phyloP scores from a whole-genome alignment of 768 basidiomycete species.

The Dentipellis sp. region DNA sequence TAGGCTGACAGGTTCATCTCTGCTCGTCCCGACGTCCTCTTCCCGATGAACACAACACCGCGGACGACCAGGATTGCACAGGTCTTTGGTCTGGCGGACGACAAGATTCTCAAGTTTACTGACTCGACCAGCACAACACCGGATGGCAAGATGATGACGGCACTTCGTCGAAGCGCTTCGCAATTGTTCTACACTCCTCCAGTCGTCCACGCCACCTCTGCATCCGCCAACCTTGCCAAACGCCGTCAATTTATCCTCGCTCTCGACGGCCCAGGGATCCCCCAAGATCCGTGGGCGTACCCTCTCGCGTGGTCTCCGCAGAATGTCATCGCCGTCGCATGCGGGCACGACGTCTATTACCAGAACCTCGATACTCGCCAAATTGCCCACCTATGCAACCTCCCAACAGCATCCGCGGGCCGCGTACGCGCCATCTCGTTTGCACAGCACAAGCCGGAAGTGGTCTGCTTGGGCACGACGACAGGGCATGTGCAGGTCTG shows the following conservation, averaged over 20 bases:
- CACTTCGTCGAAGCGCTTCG: constrained; percentile 44
- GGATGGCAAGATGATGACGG: constrained; percentile 33
- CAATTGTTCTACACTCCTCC: constrained; percentile 34
- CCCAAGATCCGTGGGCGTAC: constrained; percentile 41
- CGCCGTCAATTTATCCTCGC: constrained; percentile 47
- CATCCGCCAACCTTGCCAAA: constrained; percentile 46
- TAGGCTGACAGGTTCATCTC: constrained; percentile 60
- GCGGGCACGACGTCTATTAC: constrained; percentile 48
- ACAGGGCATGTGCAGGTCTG: constrained; percentile 44
- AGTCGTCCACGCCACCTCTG: constrained; percentile 32
- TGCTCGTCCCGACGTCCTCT: constrained; percentile 34
- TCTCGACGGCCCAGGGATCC: constrained; percentile 58
- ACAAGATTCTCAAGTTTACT: constrained; percentile 43
- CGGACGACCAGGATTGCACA: constrained; percentile 60
- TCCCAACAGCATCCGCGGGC: constrained; percentile 24
- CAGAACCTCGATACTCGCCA: constrained; percentile 49
- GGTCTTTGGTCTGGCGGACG: constrained; percentile 49
- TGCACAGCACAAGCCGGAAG: constrained; percentile 31
- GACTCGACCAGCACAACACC: constrained; percentile 26
- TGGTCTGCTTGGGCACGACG: constrained; percentile 45
- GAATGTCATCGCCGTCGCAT: constrained; percentile 57
- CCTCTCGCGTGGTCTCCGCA: constrained; percentile 53
- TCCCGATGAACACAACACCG: constrained; percentile 55
- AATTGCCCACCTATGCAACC: constrained; percentile 41
- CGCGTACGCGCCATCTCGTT: constrained; percentile 42